Base-by-base conservation (phyloP, 1,139 yeast genomes). In the Scheffersomyces insectosa region DNA sequence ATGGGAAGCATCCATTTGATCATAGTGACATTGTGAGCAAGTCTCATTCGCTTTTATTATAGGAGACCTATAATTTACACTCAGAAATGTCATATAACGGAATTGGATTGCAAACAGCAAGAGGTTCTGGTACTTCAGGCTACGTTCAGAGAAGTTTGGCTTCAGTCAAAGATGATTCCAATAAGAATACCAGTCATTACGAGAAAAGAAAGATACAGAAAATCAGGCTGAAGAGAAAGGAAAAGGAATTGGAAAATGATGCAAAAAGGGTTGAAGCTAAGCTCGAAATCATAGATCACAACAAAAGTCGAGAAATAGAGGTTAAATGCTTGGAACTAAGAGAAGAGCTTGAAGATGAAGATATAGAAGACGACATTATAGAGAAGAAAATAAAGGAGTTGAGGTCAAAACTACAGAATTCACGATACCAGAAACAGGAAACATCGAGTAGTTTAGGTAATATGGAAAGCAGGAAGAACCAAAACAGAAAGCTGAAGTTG, bases 121-220 rank as follows among this genome's bases (percentile, higher is more conserved):
- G 88, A 43, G 95, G 95, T 0, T 71, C 86, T 0, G 88, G 88
- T 0, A 85, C 93, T 1, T 83, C 85, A 35, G 95, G 95, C 0
- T 75, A 77, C 55, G 72, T 86, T 4, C 86, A 83, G 56, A 67
- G 72, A 43, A 85, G 76, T 49, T 49, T 69, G 5, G 66, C 79
- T 0, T 54, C 51, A 40, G 47, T 55, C 51, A 36, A 57, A 20
- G 60, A 63, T 3, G 72, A 69, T 12, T 65, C 63, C 33, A 71
- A 59, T 50, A 66, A 62, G 36, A 52, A 62, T 35, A 60, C 49
- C 3, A 39, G 42, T 3, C 42, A 48, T 34, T 48, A 48, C 29
- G 46, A 48, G 28, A 49, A 29, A 48, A 54, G 48, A 56, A 60
- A 32, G 44, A 54, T 36, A 49, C 46, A 37, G 54, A 42, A 42